Evolutionary conservation across 106 monocot genomes (phyloP).

Genomic region (Iris macrosiphon): DNA sequence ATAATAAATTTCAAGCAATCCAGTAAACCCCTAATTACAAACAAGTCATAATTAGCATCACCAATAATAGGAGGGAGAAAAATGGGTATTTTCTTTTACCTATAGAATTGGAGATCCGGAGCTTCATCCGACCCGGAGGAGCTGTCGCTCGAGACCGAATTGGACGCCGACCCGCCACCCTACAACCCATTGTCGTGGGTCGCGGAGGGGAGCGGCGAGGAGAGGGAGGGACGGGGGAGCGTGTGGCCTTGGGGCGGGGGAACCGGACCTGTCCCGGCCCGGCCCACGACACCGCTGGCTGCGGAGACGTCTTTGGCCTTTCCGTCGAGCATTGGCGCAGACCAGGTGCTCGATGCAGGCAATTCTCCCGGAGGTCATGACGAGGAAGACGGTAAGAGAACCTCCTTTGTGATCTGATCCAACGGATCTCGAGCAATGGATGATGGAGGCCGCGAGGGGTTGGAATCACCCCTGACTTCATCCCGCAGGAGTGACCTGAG

Average conservation of each 20-base stretch:
- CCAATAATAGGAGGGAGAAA: neutral
- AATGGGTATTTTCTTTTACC: slow-evolving; percentile 28
- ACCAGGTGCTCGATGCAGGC: too few relatives aligned
- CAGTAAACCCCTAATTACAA: neutral
- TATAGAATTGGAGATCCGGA: slow-evolving; percentile 34
- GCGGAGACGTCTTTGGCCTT: neutral
- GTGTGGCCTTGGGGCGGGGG: slow-evolving; percentile 11
- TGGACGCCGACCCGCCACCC: slow-evolving; percentile 22
- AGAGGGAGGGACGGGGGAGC: slow-evolving; percentile 33
- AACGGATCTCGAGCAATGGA: too few relatives aligned
- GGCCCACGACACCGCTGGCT: neutral
- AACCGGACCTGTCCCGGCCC: neutral
- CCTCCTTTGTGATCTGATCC: too few relatives aligned
- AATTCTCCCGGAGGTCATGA: too few relatives aligned
- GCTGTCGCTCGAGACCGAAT: slow-evolving; percentile 43
- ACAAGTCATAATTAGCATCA: neutral
- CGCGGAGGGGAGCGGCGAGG: slow-evolving; percentile 18
- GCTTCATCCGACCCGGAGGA: slow-evolving; percentile 59
- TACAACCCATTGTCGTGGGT: slow-evolving; percentile 11
- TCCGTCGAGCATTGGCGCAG: too few relatives aligned
- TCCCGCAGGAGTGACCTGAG: too few relatives aligned
- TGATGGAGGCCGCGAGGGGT: too few relatives aligned
- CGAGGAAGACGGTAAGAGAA: too few relatives aligned
- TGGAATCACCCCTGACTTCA: too few relatives aligned
- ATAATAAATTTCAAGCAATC: neutral